A percentile compares a stretch with the other conserved stretches of the same genome.
Conservation (phyloP, 768 basidiomycete species). For the Suillus occidentalis region DNA sequence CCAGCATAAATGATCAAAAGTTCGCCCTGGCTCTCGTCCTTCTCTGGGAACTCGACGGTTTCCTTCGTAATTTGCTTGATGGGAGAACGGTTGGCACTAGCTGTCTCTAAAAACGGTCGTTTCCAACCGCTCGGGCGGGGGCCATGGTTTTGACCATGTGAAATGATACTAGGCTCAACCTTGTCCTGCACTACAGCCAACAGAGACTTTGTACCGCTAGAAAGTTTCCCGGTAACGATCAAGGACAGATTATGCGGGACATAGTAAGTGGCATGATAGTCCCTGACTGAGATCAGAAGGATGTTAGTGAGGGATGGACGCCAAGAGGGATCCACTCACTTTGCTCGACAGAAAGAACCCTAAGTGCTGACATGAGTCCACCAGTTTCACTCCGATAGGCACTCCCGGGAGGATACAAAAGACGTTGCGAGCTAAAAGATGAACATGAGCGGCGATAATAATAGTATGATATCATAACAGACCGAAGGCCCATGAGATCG, state of each 20-base stretch:
- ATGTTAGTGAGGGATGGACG: constrained; percentile 17
- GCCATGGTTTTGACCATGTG: constrained; percentile 72
- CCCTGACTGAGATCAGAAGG: constrained; percentile 57
- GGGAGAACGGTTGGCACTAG: constrained; percentile 60
- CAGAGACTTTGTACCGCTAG: constrained; percentile 71
- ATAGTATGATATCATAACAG: constrained; percentile 24
- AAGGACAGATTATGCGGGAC: constrained; percentile 92
- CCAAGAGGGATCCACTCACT: constrained; percentile 47
- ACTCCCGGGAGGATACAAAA: constrained; percentile 78
- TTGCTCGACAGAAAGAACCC: constrained; percentile 83
- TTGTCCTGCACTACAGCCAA: constrained; percentile 79
- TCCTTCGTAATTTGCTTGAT: constrained; percentile 57
- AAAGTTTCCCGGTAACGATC: constrained; percentile 85
- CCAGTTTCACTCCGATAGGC: constrained; percentile 97
- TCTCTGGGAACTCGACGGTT: constrained; percentile 90
- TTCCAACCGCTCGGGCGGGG: constrained; percentile 81
- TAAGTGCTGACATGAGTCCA: constrained; percentile 89
- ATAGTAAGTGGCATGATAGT: constrained; percentile 88
- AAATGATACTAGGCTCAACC: constrained; percentile 80
- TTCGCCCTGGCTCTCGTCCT: constrained; percentile 95
- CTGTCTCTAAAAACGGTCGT: constrained; percentile 89
- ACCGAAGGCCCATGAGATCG: constrained; percentile 89
- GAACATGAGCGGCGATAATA: constrained; percentile 8
- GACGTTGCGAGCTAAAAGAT: constrained; percentile 62
- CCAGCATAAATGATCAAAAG: constrained; percentile 76